Base-by-base conservation (phyloP, 2,329 filamentous ascomycete genomes). In the Lasiodiplodia theobromae region DNA sequence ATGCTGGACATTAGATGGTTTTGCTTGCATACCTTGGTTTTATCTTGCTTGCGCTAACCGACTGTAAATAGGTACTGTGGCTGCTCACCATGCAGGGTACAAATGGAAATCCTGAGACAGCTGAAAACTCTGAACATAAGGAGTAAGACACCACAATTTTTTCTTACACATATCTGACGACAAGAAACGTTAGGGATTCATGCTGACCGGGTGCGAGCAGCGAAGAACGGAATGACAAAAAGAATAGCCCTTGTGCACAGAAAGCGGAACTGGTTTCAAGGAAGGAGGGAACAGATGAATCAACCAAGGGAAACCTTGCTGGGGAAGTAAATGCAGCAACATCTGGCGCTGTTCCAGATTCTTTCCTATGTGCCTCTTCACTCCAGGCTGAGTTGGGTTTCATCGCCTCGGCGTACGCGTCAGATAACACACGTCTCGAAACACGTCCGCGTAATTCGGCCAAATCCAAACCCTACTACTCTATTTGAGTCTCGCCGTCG, bases 81-180 rank as follows among this genome's bases (percentile, higher is more conserved):
- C 18, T 44, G 11, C 14, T 34, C 14, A 3, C 10, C 3, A 14
- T 18, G n/a, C 28, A 34, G 38, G 44, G 28, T 52, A 21, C 38
- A 28, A 52, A 52, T 38, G 12, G n/a, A 51, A 63, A 51, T 63
- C n/a, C 58, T 47, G 57, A 60, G 57, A 60, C 57, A 47, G 38
- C 31, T 21, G 25, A 10, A 23, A 21, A 18, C 54, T 37, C 25
- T 23, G 52, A 28, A 16, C 10, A 34, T n/a, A 31, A 31, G 28
- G 53, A 28, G n/a, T 37, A 31, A 54, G 25, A 28, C 25, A 28
- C 25, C 25, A 28, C 25, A 28, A 28, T 28, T 4, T 28, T 4
- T 28, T 28, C 25, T 1, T 28, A 28, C 25, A 28, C 31, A 31
- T 10, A 44, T 44, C 16, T 6, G 7, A 18, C 18, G 16, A 4